phyloP scores from a whole-genome alignment of 2,329 filamentous ascomycete genomes.

The Didymella pomorum region DNA sequence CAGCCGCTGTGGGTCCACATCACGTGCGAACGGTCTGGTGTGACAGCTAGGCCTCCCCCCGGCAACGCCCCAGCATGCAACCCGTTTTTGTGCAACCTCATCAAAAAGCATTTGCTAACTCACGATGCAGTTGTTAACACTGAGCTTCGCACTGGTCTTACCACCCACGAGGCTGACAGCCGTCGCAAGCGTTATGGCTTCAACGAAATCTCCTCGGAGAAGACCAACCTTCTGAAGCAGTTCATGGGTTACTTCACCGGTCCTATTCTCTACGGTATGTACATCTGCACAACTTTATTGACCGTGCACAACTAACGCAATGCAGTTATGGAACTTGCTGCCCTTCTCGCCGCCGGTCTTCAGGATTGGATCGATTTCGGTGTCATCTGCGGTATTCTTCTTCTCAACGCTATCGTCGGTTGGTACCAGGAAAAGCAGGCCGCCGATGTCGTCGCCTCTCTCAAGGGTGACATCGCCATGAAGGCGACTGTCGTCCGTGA shows the following conservation, averaged over 20 bases:
- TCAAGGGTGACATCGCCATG: conserved; percentile 83
- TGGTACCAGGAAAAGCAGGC: conserved; percentile 86
- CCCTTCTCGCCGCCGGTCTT: conserved; percentile 75
- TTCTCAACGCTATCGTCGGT: conserved; percentile 78
- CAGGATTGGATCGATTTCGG: conserved; percentile 77
- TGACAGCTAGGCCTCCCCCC: conserved; percentile 12
- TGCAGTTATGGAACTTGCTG: conserved; percentile 78
- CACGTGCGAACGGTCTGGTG: conserved; percentile 26
- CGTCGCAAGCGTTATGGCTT: conserved; percentile 72
- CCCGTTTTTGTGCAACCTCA: conserved; percentile 16
- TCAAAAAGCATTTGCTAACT: conserved; percentile 50
- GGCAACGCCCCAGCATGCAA: conserved; percentile 7
- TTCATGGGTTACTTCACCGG: conserved; percentile 79
- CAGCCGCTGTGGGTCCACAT: conserved; percentile 29
- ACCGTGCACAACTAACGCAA: conserved; percentile 18
- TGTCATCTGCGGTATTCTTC: conserved; percentile 78
- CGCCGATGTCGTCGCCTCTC: conserved; percentile 69
- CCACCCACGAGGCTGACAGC: conserved; percentile 65
- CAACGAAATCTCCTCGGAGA: conserved; percentile 77
- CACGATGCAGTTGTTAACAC: conserved; percentile 61
- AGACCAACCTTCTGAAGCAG: conserved; percentile 77
- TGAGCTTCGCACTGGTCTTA: conserved; percentile 71
- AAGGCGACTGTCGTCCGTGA: conserved; percentile 73
- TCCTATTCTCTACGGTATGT: conserved; percentile 78
- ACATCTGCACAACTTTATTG: conserved; percentile 24